Conservation (phyloP, 2,329 filamentous ascomycete genomes). For the Phyllosticta citrichinensis region DNA sequence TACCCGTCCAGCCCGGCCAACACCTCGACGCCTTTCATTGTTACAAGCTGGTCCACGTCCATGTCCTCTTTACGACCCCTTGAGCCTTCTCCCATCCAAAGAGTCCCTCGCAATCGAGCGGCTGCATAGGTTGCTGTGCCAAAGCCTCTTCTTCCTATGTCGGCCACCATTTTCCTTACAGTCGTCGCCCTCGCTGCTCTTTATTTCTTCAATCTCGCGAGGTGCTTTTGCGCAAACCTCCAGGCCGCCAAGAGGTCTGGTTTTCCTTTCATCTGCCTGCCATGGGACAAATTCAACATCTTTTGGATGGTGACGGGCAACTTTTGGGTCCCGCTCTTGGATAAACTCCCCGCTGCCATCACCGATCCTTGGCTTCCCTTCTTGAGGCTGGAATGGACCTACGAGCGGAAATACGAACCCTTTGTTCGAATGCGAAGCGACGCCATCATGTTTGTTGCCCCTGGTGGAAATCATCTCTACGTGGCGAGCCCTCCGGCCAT, state of each 20-base stretch:
- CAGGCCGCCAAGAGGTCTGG: constrained; percentile 36
- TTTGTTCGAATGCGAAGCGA: constrained; percentile 52
- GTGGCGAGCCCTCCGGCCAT: constrained; percentile 57
- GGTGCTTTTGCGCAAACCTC: constrained; percentile 31
- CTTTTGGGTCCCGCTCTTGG: constrained; percentile 48
- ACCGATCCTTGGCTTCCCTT: constrained; percentile 50
- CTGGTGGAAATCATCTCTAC: constrained; percentile 43
- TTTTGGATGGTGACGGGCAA: constrained; percentile 47
- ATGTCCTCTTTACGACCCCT: not conserved
- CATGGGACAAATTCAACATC: constrained; percentile 39
- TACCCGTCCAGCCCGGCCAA: not conserved
- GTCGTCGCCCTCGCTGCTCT: constrained; percentile 22
- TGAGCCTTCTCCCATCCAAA: not conserved
- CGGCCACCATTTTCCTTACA: constrained; percentile 18
- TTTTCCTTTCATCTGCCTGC: constrained; percentile 33
- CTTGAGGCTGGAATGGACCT: constrained; percentile 51
- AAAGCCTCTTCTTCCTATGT: constrained; percentile 13
- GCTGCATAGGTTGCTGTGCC: not conserved
- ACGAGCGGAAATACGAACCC: constrained; percentile 44
- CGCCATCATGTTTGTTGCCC: constrained; percentile 54
- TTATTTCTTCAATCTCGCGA: constrained; percentile 26
- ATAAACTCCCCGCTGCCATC: constrained; percentile 43
- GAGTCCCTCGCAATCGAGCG: not conserved
- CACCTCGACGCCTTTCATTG: not conserved
- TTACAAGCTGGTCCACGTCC: not conserved